A percentile compares a stretch with the other conserved stretches of the same genome.
phyloP scores from a whole-genome alignment of 2,329 filamentous ascomycete species.

The Fusarium buxicola region DNA sequence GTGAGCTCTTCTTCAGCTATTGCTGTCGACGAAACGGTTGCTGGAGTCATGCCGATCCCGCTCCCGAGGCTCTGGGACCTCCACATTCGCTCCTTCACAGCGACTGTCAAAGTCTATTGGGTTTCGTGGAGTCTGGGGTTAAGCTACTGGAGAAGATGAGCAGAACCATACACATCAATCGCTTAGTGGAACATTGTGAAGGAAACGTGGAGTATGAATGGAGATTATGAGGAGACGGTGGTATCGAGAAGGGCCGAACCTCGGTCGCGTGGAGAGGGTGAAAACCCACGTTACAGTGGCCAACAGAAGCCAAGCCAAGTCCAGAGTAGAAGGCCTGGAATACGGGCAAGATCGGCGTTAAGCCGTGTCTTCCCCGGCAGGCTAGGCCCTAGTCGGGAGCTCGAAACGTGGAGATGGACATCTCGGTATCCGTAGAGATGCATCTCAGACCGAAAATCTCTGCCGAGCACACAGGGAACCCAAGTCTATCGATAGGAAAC shows the following conservation, averaged over 20 bases:
- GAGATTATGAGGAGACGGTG: constrained; percentile 14
- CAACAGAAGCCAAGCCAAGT: too few relatives aligned
- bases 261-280: constrained; percentile 5
- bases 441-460: neutral
- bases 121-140: constrained; percentile 25
- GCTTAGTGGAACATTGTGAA: constrained; percentile 13
- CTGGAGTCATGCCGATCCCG: constrained; percentile 42
- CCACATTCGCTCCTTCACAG: constrained; percentile 39
- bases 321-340: too few relatives aligned
- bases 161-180: constrained; percentile 25
- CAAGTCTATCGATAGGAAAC: neutral
- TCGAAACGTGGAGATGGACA: neutral
- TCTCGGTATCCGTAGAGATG: neutral
- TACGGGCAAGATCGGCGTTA: neutral
- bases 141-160: constrained; percentile 27
- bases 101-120: neutral
- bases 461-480: neutral
- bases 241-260: constrained; percentile 26
- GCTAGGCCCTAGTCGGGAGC: neutral
- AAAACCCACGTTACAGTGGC: constrained; percentile 3
- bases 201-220: constrained; percentile 9
- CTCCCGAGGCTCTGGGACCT: constrained; percentile 42
- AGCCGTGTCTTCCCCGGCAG: neutral
- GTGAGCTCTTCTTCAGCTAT: constrained; percentile 53
- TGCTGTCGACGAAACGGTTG: constrained; percentile 44